Evolutionary conservation across 164 flowering plant species (phyloP).

Genomic region (Taxillus chinensis): DNA sequence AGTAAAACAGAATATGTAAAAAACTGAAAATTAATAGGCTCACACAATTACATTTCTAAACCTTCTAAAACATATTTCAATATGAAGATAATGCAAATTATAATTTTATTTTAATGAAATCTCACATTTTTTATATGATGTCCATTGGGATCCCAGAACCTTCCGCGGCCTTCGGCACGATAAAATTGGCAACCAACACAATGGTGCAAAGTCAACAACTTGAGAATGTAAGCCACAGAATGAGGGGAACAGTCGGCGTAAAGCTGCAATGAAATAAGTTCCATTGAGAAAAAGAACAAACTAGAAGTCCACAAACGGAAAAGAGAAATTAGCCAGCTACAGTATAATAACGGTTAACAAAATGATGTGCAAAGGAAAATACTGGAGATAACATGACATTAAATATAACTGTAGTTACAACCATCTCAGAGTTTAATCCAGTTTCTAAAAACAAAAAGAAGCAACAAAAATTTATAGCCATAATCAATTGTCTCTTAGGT

Average conservation of each 20-base stretch:
- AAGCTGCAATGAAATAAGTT: slow-evolving; percentile 45
- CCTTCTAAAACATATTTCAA: neutral
- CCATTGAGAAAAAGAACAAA: neutral
- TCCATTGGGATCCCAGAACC: slow-evolving; percentile 73
- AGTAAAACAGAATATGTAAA: too few relatives aligned
- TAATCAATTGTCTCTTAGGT: neutral
- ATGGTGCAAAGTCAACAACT: slow-evolving; percentile 57
- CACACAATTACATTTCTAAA: too few relatives aligned
- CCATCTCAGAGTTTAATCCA: too few relatives aligned
- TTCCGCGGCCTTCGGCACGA: slow-evolving; percentile 86
- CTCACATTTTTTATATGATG: slow-evolving; percentile 78
- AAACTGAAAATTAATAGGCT: too few relatives aligned
- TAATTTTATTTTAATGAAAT: neutral
- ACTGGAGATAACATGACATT: too few relatives aligned
- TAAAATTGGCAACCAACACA: slow-evolving; percentile 91
- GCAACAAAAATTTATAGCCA: neutral
- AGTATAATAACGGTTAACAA: too few relatives aligned
- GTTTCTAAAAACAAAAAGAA: neutral
- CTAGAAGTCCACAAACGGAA: neutral
- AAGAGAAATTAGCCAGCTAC: too few relatives aligned
- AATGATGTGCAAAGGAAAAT: too few relatives aligned
- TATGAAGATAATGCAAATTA: neutral
- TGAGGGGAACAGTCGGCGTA: slow-evolving; percentile 83
- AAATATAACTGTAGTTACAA: too few relatives aligned
- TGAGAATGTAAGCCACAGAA: slow-evolving; percentile 70